Evolutionary conservation across 2,329 filamentous ascomycete genomes (phyloP).

Genomic region (Colletotrichum musicola): DNA sequence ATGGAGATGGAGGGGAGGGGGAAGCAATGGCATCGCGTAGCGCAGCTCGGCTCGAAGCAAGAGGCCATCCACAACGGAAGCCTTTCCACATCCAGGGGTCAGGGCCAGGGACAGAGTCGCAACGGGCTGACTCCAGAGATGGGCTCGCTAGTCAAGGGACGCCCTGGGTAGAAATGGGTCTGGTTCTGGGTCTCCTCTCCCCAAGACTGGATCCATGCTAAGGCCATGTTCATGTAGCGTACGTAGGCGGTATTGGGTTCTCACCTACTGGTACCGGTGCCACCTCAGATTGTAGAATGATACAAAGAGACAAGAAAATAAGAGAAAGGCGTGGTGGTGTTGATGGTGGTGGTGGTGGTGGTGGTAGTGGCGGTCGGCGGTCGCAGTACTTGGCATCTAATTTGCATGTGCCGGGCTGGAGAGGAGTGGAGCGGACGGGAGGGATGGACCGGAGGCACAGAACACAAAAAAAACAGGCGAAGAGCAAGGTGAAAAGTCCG

Average conservation of each 20-base stretch:
- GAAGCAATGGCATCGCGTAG: neutral
- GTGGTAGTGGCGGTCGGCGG: slow-evolving; percentile 10
- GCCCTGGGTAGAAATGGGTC: slow-evolving; percentile 22
- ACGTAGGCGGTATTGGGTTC: neutral
- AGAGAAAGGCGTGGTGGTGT: neutral
- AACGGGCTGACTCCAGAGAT: slow-evolving; percentile 38
- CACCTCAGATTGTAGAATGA: too few species aligned
- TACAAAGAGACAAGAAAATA: too few species aligned
- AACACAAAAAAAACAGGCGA: slow-evolving; percentile 19
- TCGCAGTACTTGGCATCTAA: slow-evolving; percentile 32
- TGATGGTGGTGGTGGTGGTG: too few species aligned
- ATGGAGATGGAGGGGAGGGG: neutral
- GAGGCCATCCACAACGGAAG: slow-evolving; percentile 37
- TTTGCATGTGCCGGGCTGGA: slow-evolving; percentile 34
- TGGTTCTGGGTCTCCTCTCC: neutral
- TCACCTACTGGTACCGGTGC: too few species aligned
- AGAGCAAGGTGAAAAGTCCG: too few species aligned
- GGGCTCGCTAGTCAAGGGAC: slow-evolving; percentile 30
- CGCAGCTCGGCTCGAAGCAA: slow-evolving; percentile 32
- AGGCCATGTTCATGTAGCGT: slow-evolving; percentile 5
- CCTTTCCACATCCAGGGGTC: slow-evolving; percentile 35
- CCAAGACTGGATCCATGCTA: slow-evolving; percentile 10
- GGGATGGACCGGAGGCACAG: slow-evolving; percentile 38
- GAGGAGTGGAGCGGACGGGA: slow-evolving; percentile 35
- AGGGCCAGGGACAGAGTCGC: slow-evolving; percentile 37